Conservation (phyloP, 805 yeast species). For the Vanderwaltozyma polyspora region DNA sequence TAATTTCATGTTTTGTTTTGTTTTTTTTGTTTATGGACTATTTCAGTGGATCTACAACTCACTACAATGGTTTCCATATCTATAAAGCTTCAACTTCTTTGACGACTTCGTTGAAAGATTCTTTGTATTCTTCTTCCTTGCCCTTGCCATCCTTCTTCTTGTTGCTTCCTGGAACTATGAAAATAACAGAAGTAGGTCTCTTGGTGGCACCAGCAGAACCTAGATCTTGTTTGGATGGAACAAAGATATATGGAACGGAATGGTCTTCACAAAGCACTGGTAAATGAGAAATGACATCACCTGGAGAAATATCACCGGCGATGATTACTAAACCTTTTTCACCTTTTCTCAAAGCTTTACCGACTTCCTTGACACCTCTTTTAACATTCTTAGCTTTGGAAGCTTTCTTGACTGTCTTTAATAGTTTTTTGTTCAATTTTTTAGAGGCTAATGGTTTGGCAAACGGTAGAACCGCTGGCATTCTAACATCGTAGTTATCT, state of each 20-base stretch:
- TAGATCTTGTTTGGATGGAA: constrained; percentile 95
- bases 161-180: constrained; percentile 94
- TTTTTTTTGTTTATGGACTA: too few species aligned
- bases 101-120: constrained; percentile 85
- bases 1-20: too few species aligned
- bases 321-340: constrained; percentile 92
- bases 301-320: constrained; percentile 97
- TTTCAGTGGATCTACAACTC: too few species aligned
- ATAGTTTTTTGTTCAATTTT: constrained; percentile 86
- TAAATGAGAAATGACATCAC: constrained; percentile 92
- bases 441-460: constrained; percentile 94
- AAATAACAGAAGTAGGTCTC: constrained; percentile 96
- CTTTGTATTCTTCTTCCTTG: constrained; percentile 81
- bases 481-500: constrained; percentile 85
- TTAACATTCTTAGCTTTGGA: constrained; percentile 97
- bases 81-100: too few species aligned
- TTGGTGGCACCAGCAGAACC: constrained; percentile 99
- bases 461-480: constrained; percentile 84
- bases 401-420: constrained; percentile 94
- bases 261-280: constrained; percentile 96
- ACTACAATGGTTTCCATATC: too few species aligned
- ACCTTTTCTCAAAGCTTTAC: constrained; percentile 93
- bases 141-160: constrained; percentile 60
- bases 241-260: constrained; percentile 81
- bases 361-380: constrained; percentile 98